Conservation (phyloP, 73 alveolate species). For the Paraurostyla sp. region DNA sequence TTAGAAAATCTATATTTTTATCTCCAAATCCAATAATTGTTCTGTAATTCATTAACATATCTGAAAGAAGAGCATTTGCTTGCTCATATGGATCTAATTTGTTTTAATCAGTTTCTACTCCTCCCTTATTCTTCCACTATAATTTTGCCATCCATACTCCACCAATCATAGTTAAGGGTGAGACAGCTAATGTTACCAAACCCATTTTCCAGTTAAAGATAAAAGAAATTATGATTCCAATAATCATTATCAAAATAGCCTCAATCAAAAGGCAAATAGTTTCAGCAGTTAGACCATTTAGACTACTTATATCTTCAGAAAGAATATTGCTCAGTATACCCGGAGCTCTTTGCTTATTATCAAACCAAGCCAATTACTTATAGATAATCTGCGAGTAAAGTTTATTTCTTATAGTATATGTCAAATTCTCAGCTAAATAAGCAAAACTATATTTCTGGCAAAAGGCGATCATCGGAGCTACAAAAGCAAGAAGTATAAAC, state of each 20-base stretch:
- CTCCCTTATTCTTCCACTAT: neutral
- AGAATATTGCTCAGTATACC: constrained; percentile 7
- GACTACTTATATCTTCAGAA: neutral
- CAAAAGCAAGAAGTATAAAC: neutral
- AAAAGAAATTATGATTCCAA: neutral
- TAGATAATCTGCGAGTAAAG: neutral
- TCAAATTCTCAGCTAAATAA: constrained; percentile 8
- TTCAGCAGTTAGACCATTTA: constrained; percentile 24
- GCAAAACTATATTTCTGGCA: constrained; percentile 22
- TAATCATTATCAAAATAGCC: neutral
- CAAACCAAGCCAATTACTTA: constrained; percentile 18
- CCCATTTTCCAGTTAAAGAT: constrained; percentile 25
- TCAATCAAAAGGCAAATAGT: neutral
- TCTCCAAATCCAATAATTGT: constrained; percentile 83
- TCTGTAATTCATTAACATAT: constrained; percentile 63
- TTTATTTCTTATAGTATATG: neutral
- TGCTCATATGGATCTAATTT: neutral
- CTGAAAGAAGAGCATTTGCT: neutral
- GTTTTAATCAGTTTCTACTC: neutral
- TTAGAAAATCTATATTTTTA: constrained; percentile 68
- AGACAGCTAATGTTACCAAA: neutral
- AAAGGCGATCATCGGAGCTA: neutral
- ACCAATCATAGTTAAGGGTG: neutral
- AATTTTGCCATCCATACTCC: neutral
- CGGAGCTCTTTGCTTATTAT: constrained; percentile 15